Evolutionary conservation across 2,329 filamentous ascomycete species (phyloP), one percentile per base, ranked within the genome.

Genomic region (Xylariaceae sp.): DNA sequence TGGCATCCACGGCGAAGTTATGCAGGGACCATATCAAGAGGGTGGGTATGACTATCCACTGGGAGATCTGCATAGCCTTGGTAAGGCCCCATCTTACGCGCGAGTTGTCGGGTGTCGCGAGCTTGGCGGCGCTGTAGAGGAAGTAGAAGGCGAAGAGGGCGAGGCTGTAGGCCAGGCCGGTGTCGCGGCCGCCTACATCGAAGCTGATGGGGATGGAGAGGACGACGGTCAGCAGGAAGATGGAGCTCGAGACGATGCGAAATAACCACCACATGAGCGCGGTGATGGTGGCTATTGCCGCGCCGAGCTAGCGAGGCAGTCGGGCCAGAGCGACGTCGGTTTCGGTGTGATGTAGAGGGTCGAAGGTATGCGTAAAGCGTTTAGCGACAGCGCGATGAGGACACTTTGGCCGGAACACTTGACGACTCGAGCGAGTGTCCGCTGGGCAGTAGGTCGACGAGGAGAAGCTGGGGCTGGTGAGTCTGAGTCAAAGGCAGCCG

Each of bases 181-280:
- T 95, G 62, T 94, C 91, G 64, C 90, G 86, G 55, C 94, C 94
- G 67, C 94, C 94, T 64, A 97, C 92, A 81, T 99, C 94, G 75
- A 97, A 97, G 64, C 92, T 89, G 67, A 99, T 85, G 54, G 94
- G 94, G 67, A 99, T 94, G 55, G 90, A 96, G 67, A 97, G 87
- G 66, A 97, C 85, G 69, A 96, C 90, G 72, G 88, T 88, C 71
- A 91, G 80, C 62, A 97, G 84, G 74, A 96, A 97, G 71, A 89
- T 72, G 66, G 86, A 78, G 72, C 89, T 89, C 66, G 89, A 89
- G 61, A 91, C 67, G 68, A 86, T 80, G 68, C 86, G 85, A 71
- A 91, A 83, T 71, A 92, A 78, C 86, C 77, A 81, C 78, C 86
- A 90, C 89, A 96, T 95, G 71, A 75, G 74, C 69, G 71, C 73